A percentile compares a stretch with the other conserved stretches of the same genome.
Evolutionary conservation across 257 asterid species (phyloP).

Genomic region (Henckelia pumila): DNA sequence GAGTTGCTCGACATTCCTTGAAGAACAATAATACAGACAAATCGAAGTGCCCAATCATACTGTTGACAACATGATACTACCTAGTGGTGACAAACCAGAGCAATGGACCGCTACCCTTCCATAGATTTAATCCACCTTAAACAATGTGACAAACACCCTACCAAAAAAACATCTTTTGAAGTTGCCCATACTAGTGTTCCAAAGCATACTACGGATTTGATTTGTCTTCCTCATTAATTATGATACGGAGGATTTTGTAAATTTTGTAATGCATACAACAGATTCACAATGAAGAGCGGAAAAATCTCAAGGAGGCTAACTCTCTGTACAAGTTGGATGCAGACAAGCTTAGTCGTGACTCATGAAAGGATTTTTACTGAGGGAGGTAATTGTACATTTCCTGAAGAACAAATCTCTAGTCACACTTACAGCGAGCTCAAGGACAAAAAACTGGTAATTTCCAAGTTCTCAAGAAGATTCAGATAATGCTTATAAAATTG

Average conservation of each 20-base stretch:
- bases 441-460: not conserved
- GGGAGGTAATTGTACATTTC: no score
- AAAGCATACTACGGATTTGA: not conserved
- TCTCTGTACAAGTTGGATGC: not conserved
- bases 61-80: not conserved
- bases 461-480: not conserved
- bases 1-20: not conserved
- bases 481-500: not conserved
- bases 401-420: not conserved
- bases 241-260: not conserved
- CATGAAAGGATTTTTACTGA: not conserved
- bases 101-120: not conserved
- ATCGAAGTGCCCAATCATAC: not conserved
- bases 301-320: not conserved
- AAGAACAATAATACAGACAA: not conserved
- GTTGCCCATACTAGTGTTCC: not conserved
- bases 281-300: not conserved
- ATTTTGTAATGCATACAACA: not conserved
- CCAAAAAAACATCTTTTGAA: not conserved
- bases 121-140: not conserved
- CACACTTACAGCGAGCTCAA: not conserved
- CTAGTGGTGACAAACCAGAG: not conserved
- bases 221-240: not conserved
- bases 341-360: not conserved
- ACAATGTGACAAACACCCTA: not conserved